phyloP scores from a whole-genome alignment of 2,329 filamentous ascomycete genomes.

The Corynespora cassiicola region DNA sequence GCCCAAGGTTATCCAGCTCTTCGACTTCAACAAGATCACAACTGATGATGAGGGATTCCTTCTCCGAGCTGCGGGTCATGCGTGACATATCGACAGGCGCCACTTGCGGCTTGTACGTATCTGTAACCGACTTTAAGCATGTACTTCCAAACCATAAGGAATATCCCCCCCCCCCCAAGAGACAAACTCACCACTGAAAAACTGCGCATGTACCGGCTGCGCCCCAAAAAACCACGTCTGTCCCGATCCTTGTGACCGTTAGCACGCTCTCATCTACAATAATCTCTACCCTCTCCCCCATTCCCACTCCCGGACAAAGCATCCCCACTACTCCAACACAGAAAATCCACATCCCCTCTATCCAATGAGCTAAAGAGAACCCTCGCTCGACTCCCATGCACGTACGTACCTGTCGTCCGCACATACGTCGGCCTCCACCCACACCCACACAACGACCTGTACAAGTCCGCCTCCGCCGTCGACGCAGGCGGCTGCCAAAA shows the following conservation, averaged over 20 bases:
- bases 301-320: too few relatives aligned
- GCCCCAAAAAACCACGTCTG: slow-evolving; percentile 7
- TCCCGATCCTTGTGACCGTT: slow-evolving; percentile 1
- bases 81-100: slow-evolving; percentile 1
- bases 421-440: slow-evolving; percentile 11
- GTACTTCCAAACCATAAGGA: too few relatives aligned
- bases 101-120: slow-evolving; percentile 12
- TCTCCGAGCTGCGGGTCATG: slow-evolving; percentile 1
- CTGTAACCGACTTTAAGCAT: not conserved
- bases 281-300: too few relatives aligned
- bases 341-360: too few relatives aligned
- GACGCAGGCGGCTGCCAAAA: slow-evolving; percentile 9
- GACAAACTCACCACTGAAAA: slow-evolving; percentile 8
- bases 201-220: slow-evolving; percentile 11
- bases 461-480: slow-evolving; percentile 8
- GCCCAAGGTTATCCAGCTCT: slow-evolving; percentile 7
- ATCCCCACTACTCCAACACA: too few relatives aligned
- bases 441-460: slow-evolving; percentile 3
- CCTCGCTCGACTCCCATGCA: not conserved
- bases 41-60: slow-evolving; percentile 12
- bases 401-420: slow-evolving; percentile 2
- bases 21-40: slow-evolving; percentile 10
- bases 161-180: too few relatives aligned
- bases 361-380: too few relatives aligned
- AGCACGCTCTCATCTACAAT: too few relatives aligned